These are phyloP conservation scores for Xanthoparmelia taractica DNA, from an alignment of 495 filamentous ascomycete genomes.

Conservation along the genomic window DNA sequence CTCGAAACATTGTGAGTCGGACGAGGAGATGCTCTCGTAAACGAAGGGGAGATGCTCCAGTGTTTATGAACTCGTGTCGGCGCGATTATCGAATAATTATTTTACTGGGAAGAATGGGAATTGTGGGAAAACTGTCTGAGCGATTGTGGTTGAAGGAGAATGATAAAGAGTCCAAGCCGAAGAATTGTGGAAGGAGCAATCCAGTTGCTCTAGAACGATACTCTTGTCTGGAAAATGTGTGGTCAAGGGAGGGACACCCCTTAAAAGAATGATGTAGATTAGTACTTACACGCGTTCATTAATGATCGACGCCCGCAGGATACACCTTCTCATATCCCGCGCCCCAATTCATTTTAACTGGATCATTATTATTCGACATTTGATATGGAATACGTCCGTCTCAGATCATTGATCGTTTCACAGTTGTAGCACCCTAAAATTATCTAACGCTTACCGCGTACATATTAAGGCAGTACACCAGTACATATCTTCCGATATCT, in stretches of 20 bases:
- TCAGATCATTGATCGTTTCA: background rate
- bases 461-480: too few relatives aligned
- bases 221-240: background rate
- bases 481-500: background rate
- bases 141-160: slow-evolving; percentile 1
- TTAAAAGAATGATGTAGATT: too few relatives aligned
- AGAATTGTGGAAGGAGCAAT: slow-evolving; percentile 1
- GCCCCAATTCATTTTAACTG: background rate
- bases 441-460: background rate
- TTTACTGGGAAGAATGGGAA: background rate
- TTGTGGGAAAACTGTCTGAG: background rate
- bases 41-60: background rate
- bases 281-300: too few relatives aligned
- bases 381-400: too few relatives aligned
- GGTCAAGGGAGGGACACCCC: background rate
- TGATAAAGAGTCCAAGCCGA: background rate
- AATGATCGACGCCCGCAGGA: too few relatives aligned
- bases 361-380: too few relatives aligned
- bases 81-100: background rate
- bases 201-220: background rate
- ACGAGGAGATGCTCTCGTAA: background rate
- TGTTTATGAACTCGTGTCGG: background rate
- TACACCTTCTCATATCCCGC: too few relatives aligned
- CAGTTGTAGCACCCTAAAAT: background rate
- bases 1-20: slow-evolving; percentile 2